phyloP scores from a whole-genome alignment of 768 basidiomycete genomes.

The Mycena kentingensis region DNA sequence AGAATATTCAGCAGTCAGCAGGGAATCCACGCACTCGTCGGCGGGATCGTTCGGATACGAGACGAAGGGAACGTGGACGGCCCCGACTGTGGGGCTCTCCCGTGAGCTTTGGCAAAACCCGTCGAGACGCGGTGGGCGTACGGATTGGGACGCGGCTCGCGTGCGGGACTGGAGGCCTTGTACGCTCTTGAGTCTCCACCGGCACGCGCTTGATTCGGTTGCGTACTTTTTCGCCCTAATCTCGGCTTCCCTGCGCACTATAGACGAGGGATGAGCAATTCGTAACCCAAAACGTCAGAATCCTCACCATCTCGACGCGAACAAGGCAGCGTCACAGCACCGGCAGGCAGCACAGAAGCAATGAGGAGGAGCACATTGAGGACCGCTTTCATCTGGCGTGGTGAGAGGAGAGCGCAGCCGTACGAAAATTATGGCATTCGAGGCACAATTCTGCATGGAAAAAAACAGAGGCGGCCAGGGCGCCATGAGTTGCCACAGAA shows the following conservation, averaged over 20 bases:
- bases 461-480: neutral
- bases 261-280: no score
- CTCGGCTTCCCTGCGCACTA: no score
- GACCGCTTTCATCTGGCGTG: neutral
- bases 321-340: no score
- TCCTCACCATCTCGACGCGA: no score
- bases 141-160: neutral
- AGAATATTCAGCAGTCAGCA: no score
- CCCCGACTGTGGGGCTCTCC: no score
- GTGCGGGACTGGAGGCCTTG: neutral
- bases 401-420: neutral
- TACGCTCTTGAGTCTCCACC: no score
- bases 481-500: neutral
- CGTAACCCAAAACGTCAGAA: no score
- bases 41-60: neutral
- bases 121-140: neutral
- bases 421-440: neutral
- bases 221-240: no score
- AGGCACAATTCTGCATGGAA: neutral
- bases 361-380: neutral
- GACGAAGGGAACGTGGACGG: neutral
- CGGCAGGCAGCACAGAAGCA: no score
- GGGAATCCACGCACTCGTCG: no score
- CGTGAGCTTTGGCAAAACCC: neutral
- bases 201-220: no score